These are phyloP conservation scores for Boletellus emodensis DNA, from an alignment of 768 basidiomycete genomes.

Conservation along the genomic window DNA sequence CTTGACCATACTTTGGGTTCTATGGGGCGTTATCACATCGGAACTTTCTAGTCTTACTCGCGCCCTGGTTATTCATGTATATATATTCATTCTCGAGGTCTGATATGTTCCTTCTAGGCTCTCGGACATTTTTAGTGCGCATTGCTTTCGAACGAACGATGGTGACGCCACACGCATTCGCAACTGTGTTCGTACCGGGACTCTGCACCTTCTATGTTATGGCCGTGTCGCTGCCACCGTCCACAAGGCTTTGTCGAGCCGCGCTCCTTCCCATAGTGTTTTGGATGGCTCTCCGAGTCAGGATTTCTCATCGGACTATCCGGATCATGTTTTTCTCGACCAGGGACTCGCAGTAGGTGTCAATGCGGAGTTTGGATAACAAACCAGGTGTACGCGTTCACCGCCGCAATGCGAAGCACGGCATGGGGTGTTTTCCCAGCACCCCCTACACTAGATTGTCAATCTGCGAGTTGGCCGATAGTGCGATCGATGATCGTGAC, in stretches of 20 bases:
- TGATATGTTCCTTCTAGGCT: slow-evolving; percentile 8
- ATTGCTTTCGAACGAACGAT: slow-evolving; percentile 13
- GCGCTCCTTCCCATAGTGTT: slow-evolving; percentile 49
- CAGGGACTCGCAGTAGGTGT: slow-evolving; percentile 21
- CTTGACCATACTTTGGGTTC: too few species aligned
- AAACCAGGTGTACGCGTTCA: slow-evolving; percentile 23
- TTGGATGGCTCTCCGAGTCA: slow-evolving; percentile 40
- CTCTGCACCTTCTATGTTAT: slow-evolving; percentile 46
- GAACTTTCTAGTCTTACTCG: too few species aligned
- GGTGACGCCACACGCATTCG: slow-evolving; percentile 28
- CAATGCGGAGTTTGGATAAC: too few species aligned
- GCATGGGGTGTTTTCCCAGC: slow-evolving; percentile 16
- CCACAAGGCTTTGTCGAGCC: slow-evolving; percentile 40
- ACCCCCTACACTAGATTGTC: slow-evolving; percentile 14
- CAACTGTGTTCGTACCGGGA: slow-evolving; percentile 39
- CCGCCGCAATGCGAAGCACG: slow-evolving; percentile 21
- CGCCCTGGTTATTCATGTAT: too few species aligned
- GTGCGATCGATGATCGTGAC: neutral
- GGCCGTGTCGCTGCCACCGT: slow-evolving; percentile 49
- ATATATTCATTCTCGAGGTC: neutral
- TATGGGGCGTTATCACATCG: too few species aligned
- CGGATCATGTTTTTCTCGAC: slow-evolving; percentile 15
- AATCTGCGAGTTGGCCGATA: neutral
- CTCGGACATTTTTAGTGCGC: slow-evolving; percentile 5
- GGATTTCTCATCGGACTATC: slow-evolving; percentile 23